phyloP scores from a whole-genome alignment of 371 early-diverging fungal genomes.

The Lichtheimia ornata region DNA sequence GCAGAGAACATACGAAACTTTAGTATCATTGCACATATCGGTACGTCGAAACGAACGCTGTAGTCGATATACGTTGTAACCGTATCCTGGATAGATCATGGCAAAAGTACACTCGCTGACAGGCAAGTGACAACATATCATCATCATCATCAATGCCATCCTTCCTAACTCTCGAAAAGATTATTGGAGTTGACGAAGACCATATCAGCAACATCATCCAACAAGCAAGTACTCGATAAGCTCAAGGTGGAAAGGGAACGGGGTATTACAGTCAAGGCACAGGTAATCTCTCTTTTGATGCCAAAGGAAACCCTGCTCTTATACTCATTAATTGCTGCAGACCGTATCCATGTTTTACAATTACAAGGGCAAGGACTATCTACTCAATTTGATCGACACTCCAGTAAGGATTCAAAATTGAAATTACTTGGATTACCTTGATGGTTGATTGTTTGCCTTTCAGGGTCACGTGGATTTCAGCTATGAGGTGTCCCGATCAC shows the following conservation, averaged over 20 bases:
- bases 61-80: not conserved
- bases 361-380: slow-evolving; percentile 71
- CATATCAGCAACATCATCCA: slow-evolving; percentile 64
- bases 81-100: slow-evolving; percentile 66
- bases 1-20: slow-evolving; percentile 92
- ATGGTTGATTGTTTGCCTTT: not conserved
- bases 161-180: slow-evolving; percentile 20
- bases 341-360: slow-evolving; percentile 88
- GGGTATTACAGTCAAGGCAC: slow-evolving; percentile 97
- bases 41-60: slow-evolving; percentile 32
- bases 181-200: slow-evolving; percentile 83
- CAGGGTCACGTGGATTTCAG: slow-evolving; percentile 84
- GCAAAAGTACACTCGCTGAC: slow-evolving; percentile 95
- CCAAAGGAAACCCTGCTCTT: not conserved
- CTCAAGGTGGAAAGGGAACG: slow-evolving; percentile 93
- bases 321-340: slow-evolving; percentile 32
- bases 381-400: slow-evolving; percentile 89
- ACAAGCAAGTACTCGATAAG: slow-evolving; percentile 94
- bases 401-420: slow-evolving; percentile 53
- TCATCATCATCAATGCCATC: not conserved
- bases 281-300: slow-evolving; percentile 46
- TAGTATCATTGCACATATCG: slow-evolving; percentile 96
- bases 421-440: not conserved
- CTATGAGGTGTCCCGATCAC: slow-evolving; percentile 91
- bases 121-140: slow-evolving; percentile 32